Base-by-base conservation (phyloP, 371 early-diverging fungal species). In the Zopfochytrium polystomum region DNA sequence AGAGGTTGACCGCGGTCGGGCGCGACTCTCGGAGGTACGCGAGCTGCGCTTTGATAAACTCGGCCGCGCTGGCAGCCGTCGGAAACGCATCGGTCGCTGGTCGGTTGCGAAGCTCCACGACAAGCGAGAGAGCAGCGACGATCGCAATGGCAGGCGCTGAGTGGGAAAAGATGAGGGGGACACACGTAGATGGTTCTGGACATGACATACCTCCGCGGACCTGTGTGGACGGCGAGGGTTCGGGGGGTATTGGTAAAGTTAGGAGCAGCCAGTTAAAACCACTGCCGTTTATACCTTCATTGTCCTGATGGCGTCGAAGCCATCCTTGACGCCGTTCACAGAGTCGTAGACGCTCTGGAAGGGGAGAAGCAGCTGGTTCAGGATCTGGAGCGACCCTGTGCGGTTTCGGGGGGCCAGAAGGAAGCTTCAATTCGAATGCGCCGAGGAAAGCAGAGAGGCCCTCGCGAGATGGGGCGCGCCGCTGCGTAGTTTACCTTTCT, bases 1-100 rank as follows among this genome's bases (percentile, higher is more conserved):
- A 93, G 45, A 97, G 77, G 69, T 97, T 95, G 73, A 96, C 96
- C 7, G 96, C 96, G 0, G 98, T 97, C 6, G 96, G 96, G 1
- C 96, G 86, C 44, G 94, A 91, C 47, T 56, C 44, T 35, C 58
- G 56, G 38, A 97, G 76, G 66, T 88, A 90, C 34, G 86, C 89
- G 29, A 93, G 81, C 22, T 86, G 83, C 6, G 58, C 58, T 13
- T 70, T 46, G 54, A 95, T 77, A 58, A 85, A 90, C 6, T 66
- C 43, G 3, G 66, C 67, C 2, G 80, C 86, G 20, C 73, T 72
- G 1, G 63, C 65, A 2, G 76, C 80, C 6, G 77, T 69, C 11
- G 58, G 52, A 53, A 84, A 80, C 26, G 63, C 15, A 2, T 50
- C 20, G 2, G 54, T 3, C 32, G 47, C 20, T 4, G 75, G 76